Evolutionary conservation across 208 protist species (phyloP), one percentile per base, ranked within the genome.

Genomic region (Leishmania gerbilli): DNA sequence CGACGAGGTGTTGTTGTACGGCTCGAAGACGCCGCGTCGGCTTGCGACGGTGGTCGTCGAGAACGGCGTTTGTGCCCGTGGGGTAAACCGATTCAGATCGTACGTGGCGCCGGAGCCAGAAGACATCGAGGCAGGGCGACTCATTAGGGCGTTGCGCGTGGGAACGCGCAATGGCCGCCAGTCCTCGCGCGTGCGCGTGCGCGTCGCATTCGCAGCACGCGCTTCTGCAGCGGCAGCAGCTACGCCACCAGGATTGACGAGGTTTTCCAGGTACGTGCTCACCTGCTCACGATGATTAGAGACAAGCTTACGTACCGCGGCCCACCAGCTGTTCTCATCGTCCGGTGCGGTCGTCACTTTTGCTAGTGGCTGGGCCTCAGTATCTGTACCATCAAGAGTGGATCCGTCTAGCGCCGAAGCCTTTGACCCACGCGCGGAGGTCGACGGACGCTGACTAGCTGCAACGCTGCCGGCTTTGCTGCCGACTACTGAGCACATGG

Each of bases 241-340:
- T 17, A 49, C 42, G 15, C 76, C 76, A 47, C 79, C 72, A 8
- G 88, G 88, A 55, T 91, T 85, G 15, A 89, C 77, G 11, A 91
- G 67, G n/a, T 37, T 79, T 53, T 91, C 85, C 21, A 91, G 55
- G 51, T 91, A 91, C 4, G 56, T 7, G 58, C 76, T 84, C 47
- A 87, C 77, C 42, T 76, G 79, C 15, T 82, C 83, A 6, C 58
- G 31, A 53, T 72, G 68, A 79, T 74, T 49, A 31, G 75, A 71
- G 21, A 83, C 62, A 34, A 76, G 69, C 49, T 62, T 71, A 62
- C 71, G 72, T 13, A 79, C 78, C 11, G 71, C 65, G 7, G 78
- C 65, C 80, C 86, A 89, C 85, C 84, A 87, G 11, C 80, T 60
- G 47, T 53, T 67, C 17, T 64, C 27, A 62, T 49, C 76, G 2